Evolutionary conservation across 306 rosid genomes (phyloP).

Genomic region (Clitoria ternatea): DNA sequence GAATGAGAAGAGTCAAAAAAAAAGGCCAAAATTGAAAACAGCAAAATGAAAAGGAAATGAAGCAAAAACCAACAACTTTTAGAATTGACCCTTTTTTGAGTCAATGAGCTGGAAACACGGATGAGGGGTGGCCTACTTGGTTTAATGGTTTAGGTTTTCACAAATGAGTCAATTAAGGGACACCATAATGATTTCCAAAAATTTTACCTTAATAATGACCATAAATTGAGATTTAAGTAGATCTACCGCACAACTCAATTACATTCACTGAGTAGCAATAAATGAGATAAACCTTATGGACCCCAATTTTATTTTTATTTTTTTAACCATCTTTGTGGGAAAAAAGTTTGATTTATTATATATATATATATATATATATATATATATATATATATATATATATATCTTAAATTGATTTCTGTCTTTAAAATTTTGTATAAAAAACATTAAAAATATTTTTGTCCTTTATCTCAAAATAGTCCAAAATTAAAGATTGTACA

Average conservation of each 20-base stretch:
- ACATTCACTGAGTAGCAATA: not conserved
- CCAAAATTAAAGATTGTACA: not conserved
- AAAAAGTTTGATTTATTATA: not conserved
- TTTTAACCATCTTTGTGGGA: no score
- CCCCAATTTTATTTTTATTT: no score
- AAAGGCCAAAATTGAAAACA: not conserved
- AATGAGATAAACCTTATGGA: not conserved
- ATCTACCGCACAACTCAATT: not conserved
- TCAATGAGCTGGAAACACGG: not conserved
- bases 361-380: no score
- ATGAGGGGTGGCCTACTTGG: not conserved
- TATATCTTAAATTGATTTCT: no score
- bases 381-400: not conserved
- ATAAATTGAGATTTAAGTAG: not conserved
- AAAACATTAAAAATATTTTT: no score
- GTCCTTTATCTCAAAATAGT: not conserved
- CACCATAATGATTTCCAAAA: not conserved
- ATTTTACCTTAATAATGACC: not conserved
- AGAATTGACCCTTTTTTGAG: constrained; percentile 1
- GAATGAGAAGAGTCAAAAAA: not conserved
- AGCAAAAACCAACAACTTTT: not conserved
- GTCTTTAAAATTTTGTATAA: no score
- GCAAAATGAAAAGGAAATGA: not conserved
- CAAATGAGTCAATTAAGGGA: not conserved
- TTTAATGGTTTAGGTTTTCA: not conserved